phyloP scores from a whole-genome alignment of 768 basidiomycete genomes.

The Dacryopinax spathularia region DNA sequence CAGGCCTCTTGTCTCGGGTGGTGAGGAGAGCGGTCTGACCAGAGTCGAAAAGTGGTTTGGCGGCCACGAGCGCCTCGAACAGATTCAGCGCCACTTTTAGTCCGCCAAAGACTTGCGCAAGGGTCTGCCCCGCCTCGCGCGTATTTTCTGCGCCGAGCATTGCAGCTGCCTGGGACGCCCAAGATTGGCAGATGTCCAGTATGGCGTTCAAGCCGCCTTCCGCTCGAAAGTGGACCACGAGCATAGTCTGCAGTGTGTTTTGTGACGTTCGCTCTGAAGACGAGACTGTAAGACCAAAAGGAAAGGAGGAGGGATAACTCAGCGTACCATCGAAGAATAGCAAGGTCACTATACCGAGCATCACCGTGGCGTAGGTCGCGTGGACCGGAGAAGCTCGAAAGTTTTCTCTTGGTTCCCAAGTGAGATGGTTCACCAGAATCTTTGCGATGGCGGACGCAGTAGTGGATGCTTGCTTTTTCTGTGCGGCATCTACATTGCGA shows the following conservation, averaged over 20 bases:
- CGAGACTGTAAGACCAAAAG: not conserved
- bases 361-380: constrained; percentile 29
- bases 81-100: constrained; percentile 70
- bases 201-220: constrained; percentile 56
- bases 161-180: constrained; percentile 29
- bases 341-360: constrained; percentile 38
- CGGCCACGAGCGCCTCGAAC: constrained; percentile 57
- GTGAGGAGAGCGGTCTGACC: constrained; percentile 60
- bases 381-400: constrained; percentile 35
- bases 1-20: constrained; percentile 65
- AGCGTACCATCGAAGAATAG: constrained; percentile 46
- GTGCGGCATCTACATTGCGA: constrained; percentile 56
- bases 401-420: constrained; percentile 31
- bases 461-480: constrained; percentile 61
- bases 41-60: constrained; percentile 72
- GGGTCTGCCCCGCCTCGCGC: constrained; percentile 43
- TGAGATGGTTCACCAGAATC: constrained; percentile 59
- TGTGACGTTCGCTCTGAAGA: constrained; percentile 56
- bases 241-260: constrained; percentile 65
- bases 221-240: constrained; percentile 60
- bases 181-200: constrained; percentile 37
- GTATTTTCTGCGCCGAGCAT: constrained; percentile 49
- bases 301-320: not conserved
- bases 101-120: constrained; percentile 64
- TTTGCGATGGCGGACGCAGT: constrained; percentile 57